Conservation (phyloP, 2,329 filamentous ascomycete genomes). For the Colletotrichum ledebouriae region DNA sequence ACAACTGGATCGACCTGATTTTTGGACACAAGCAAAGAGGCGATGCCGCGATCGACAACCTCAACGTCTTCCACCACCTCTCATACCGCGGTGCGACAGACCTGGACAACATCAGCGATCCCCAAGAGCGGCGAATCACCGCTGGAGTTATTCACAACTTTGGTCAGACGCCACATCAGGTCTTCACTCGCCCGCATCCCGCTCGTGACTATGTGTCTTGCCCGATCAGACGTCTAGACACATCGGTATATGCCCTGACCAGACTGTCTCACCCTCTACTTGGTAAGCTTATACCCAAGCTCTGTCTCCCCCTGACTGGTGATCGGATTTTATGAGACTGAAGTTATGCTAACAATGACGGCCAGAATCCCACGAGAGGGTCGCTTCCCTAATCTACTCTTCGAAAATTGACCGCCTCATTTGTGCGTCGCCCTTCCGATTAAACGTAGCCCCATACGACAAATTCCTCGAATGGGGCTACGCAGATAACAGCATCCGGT, state of each 20-base stretch:
- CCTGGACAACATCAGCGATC: conserved; percentile 90
- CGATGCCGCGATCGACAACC: conserved; percentile 88
- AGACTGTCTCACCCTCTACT: conserved; percentile 84
- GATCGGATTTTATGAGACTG: neutral
- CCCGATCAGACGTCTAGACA: conserved; percentile 80
- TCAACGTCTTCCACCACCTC: conserved; percentile 96
- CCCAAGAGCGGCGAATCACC: conserved; percentile 86
- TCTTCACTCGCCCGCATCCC: conserved; percentile 87
- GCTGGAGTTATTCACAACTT: conserved; percentile 99
- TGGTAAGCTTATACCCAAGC: conserved; percentile 55
- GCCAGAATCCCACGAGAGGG: conserved; percentile 78
- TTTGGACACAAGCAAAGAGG: conserved; percentile 96
- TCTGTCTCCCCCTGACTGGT: no score
- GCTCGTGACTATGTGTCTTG: conserved; percentile 77
- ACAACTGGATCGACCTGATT: conserved; percentile 95
- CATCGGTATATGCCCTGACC: conserved; percentile 79
- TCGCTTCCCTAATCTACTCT: conserved; percentile 83
- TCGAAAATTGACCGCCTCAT: conserved; percentile 85
- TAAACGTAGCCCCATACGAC: conserved; percentile 93
- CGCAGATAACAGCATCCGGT: conserved; percentile 90
- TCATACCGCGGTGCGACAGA: conserved; percentile 96
- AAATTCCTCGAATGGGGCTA: conserved; percentile 98
- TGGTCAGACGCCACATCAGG: conserved; percentile 95
- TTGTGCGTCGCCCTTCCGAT: conserved; percentile 84
- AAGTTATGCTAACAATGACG: conserved; percentile 23